These are phyloP conservation scores for Phialophora macrospora DNA, from an alignment of 2,329 filamentous ascomycete species.

Conservation along the genomic window DNA sequence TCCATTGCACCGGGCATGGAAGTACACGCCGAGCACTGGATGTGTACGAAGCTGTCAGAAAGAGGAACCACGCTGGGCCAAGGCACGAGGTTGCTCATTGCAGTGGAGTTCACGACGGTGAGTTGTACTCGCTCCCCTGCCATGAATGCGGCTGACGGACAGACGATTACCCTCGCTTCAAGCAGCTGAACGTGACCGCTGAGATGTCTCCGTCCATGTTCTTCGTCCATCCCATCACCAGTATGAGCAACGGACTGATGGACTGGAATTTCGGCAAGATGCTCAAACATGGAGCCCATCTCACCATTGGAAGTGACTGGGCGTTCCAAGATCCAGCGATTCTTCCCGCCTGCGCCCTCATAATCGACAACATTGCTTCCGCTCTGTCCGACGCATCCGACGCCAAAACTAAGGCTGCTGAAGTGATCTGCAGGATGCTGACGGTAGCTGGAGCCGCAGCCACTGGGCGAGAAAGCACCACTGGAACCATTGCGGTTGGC, in stretches of 20 bases:
- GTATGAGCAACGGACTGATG: conserved; percentile 29
- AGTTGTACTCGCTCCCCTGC: neutral
- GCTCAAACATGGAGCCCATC: conserved; percentile 38
- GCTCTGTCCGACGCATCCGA: neutral
- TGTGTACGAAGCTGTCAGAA: conserved; percentile 21
- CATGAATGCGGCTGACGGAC: conserved; percentile 3
- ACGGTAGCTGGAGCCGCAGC: conserved; percentile 43
- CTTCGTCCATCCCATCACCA: conserved; percentile 35
- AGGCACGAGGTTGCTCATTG: conserved; percentile 40
- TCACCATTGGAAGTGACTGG: conserved; percentile 44
- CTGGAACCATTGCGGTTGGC: conserved; percentile 43
- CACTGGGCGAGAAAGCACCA: conserved; percentile 39
- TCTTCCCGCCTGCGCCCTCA: conserved; percentile 12
- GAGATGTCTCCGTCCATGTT: conserved; percentile 45
- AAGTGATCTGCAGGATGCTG: conserved; percentile 38
- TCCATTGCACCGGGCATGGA: conserved; percentile 25
- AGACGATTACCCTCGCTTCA: conserved; percentile 43
- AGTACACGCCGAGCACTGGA: conserved; percentile 21
- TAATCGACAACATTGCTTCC: conserved; percentile 12
- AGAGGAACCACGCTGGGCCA: conserved; percentile 14
- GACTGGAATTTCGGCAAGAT: conserved; percentile 43
- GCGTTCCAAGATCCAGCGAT: conserved; percentile 16
- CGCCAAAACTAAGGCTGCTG: conserved; percentile 11
- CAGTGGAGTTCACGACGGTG: conserved; percentile 41
- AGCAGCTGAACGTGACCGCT: conserved; percentile 43